phyloP scores from a whole-genome alignment of 2,329 filamentous ascomycete genomes.

The Pleomassaria siparia region DNA sequence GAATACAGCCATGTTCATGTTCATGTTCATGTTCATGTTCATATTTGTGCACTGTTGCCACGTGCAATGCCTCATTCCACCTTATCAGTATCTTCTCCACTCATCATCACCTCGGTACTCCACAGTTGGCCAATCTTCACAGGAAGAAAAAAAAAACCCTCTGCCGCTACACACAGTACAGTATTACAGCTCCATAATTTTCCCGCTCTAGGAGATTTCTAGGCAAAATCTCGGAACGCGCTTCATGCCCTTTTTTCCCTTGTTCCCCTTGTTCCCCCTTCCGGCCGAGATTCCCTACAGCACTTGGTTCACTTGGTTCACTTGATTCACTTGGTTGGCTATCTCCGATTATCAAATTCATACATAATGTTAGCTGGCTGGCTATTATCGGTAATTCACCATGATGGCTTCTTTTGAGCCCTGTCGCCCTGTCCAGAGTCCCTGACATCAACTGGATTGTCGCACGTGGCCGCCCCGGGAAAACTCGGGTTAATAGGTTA shows the following conservation, averaged over 20 bases:
- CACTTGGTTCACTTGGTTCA: not conserved
- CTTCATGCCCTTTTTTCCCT: too few relatives aligned
- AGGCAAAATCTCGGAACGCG: not conserved
- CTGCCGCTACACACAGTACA: too few relatives aligned
- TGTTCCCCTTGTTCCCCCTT: not conserved
- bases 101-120: not conserved
- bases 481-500: not conserved
- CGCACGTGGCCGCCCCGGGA: not conserved
- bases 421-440: not conserved
- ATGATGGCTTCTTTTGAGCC: too few relatives aligned
- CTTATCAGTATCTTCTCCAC: not conserved
- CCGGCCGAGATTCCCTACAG: not conserved
- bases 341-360: not conserved
- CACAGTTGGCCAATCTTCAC: not conserved
- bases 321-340: not conserved
- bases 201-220: not conserved
- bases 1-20: too few relatives aligned
- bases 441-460: not conserved
- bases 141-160: not conserved
- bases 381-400: too few relatives aligned
- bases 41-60: not conserved
- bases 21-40: too few relatives aligned
- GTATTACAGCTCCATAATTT: not conserved
- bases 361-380: too few relatives aligned
- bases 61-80: not conserved